phyloP scores from a whole-genome alignment of 2,329 filamentous ascomycete genomes.

The Aspergillus ustus region DNA sequence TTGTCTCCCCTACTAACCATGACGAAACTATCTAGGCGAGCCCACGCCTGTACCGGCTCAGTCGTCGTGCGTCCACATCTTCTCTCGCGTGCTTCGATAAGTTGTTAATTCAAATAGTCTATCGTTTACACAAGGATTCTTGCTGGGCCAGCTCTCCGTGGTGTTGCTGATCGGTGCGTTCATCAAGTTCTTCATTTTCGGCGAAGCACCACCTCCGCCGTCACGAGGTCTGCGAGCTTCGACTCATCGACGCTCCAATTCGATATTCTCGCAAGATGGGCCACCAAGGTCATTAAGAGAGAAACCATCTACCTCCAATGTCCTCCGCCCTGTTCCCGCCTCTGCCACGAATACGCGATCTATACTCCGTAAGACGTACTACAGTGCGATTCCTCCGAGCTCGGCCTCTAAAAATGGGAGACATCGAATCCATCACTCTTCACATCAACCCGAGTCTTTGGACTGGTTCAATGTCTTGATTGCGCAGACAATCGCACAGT shows the following conservation, averaged over 20 bases:
- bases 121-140: slow-evolving; percentile 91
- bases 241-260: slow-evolving; percentile 75
- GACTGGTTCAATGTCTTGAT: slow-evolving; percentile 99
- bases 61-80: slow-evolving; percentile 44
- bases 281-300: slow-evolving; percentile 51
- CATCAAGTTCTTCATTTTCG: slow-evolving; percentile 99
- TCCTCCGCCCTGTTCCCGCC: slow-evolving; percentile 72
- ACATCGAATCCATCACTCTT: slow-evolving; percentile 59
- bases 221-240: slow-evolving; percentile 78
- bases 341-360: slow-evolving; percentile 80
- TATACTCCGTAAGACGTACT: slow-evolving; percentile 95
- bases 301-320: slow-evolving; percentile 64
- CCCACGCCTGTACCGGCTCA: slow-evolving; percentile 37
- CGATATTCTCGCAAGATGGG: slow-evolving; percentile 56
- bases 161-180: slow-evolving; percentile 90
- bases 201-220: slow-evolving; percentile 84
- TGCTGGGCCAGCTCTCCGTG: slow-evolving; percentile 90
- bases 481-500: slow-evolving; percentile 94
- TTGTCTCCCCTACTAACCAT: slow-evolving; percentile 22
- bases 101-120: slow-evolving; percentile 56
- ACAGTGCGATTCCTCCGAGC: slow-evolving; percentile 64
- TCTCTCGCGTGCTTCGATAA: neutral
- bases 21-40: slow-evolving; percentile 30
- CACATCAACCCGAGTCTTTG: slow-evolving; percentile 92
- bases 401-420: slow-evolving; percentile 46